Conservation (phyloP, 2,329 filamentous ascomycete genomes). For the Exserohilum rostratum region DNA sequence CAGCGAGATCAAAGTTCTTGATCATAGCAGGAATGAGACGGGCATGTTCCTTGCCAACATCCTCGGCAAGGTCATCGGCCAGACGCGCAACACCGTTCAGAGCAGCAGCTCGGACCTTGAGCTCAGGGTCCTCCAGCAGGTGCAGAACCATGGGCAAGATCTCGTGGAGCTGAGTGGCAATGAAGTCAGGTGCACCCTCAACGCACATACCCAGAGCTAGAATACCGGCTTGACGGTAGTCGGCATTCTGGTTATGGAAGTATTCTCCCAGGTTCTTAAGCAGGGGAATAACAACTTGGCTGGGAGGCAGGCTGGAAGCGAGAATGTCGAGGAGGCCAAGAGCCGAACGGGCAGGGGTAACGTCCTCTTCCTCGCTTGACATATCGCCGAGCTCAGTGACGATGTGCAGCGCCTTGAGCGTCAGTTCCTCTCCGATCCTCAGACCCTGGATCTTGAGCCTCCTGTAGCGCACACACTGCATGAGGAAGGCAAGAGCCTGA, state of each 20-base stretch:
- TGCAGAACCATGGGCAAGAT: conserved; percentile 85
- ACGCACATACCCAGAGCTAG: conserved; percentile 91
- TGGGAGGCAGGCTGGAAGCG: conserved; percentile 84
- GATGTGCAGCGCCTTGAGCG: conserved; percentile 85
- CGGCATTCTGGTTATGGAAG: conserved; percentile 73
- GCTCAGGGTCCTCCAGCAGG: conserved; percentile 82
- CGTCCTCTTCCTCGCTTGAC: conserved; percentile 75
- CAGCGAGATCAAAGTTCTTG: conserved; percentile 85
- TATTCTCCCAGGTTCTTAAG: conserved; percentile 85
- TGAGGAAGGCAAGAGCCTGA: conserved; percentile 91
- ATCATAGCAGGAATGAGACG: conserved; percentile 82
- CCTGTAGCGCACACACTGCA: conserved; percentile 88
- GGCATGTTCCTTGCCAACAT: conserved; percentile 84
- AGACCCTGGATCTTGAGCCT: conserved; percentile 95
- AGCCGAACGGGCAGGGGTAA: conserved; percentile 83
- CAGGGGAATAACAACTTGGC: conserved; percentile 91
- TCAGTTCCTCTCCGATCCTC: conserved; percentile 84
- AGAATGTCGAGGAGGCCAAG: conserved; percentile 88
- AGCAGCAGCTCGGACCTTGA: conserved; percentile 83
- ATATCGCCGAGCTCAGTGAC: conserved; percentile 85
- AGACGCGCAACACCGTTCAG: conserved; percentile 87
- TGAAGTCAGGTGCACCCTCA: conserved; percentile 96
- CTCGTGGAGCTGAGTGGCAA: conserved; percentile 85
- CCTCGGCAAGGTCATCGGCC: conserved; percentile 90
- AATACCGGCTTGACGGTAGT: conserved; percentile 87